Percentiles rank a stretch among this genome's conserved stretches.
Evolutionary conservation across 768 basidiomycete genomes (phyloP).

Genomic region (Mycena maculata): DNA sequence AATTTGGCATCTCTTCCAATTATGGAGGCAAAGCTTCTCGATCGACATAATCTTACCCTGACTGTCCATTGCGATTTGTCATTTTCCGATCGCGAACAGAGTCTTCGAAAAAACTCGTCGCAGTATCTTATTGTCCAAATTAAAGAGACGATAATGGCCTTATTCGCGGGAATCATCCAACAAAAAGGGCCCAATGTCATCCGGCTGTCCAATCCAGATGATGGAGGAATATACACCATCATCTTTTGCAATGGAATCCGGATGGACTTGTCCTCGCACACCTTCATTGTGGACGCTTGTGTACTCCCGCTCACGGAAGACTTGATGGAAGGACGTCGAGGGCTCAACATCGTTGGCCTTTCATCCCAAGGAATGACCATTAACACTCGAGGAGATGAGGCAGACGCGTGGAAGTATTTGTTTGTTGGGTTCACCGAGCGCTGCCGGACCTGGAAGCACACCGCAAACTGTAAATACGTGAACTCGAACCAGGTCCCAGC

Average conservation of each 20-base stretch:
- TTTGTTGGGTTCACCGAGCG: slow-evolving; percentile 54
- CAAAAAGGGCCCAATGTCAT: slow-evolving; percentile 36
- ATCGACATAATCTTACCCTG: slow-evolving; percentile 31
- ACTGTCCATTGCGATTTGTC: slow-evolving; percentile 41
- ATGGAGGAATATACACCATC: slow-evolving; percentile 43
- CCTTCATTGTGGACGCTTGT: slow-evolving; percentile 55
- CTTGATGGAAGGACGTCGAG: slow-evolving; percentile 29
- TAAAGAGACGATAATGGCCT: slow-evolving; percentile 26
- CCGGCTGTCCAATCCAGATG: slow-evolving; percentile 32
- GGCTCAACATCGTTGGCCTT: neutral
- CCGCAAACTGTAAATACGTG: slow-evolving; percentile 51
- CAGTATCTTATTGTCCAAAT: neutral
- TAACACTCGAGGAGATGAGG: slow-evolving; percentile 37
- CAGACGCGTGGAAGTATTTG: slow-evolving; percentile 53
- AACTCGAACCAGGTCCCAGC: slow-evolving; percentile 42
- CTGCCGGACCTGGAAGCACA: slow-evolving; percentile 55
- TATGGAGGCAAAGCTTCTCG: slow-evolving; percentile 37
- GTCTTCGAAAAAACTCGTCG: neutral
- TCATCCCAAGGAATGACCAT: neutral
- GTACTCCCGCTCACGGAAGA: slow-evolving; percentile 46
- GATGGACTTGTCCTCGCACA: slow-evolving; percentile 54
- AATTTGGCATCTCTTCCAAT: slow-evolving; percentile 49
- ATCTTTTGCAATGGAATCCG: slow-evolving; percentile 52
- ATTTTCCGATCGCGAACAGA: slow-evolving; percentile 34
- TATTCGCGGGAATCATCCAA: slow-evolving; percentile 39